Base-by-base conservation (phyloP, 176 grass and related monocot species). In the Melocanna baccifera region DNA sequence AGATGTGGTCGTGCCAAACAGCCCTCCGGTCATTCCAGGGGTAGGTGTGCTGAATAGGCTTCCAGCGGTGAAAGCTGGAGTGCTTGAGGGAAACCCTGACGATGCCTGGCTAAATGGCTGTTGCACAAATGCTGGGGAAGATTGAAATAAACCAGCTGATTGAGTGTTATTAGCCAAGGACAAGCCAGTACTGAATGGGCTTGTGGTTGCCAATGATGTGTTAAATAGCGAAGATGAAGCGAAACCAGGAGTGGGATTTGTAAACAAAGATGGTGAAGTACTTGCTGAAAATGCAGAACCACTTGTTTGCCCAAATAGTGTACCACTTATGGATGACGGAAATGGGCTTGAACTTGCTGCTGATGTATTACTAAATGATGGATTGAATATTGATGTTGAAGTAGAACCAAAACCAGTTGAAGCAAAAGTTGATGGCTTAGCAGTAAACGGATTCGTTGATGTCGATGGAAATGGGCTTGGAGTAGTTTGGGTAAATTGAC, bases 61-160 rank as follows among this genome's bases (percentile, higher is more conserved):
- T 68, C 67, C 79, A 20, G 88, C 76, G 37, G 77, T 84, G 79
- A 97, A 97, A 86, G 91, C 75, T 43, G 89, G 69, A 48, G 78
- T 86, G 51, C 53, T 84, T 71, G 75, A 75, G 69, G 84, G 68
- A 76, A 89, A 94, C 29, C 87, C 87, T 39, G 79, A 63, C 34
- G 75, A 80, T 71, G 88, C 79, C 70, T 90, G 87, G 53, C 73
- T 80, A 66, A 90, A 90, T 22, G 87, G 63, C 28, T 68, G 82
- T 71, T 83, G 88, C 39, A 25, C 61, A 77, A 88, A 91, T 28
- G 91, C 42, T 52, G 88, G 71, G 41, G 91, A 77, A 20, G 94
- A 75, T 46, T 77, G 73, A 85, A 94, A 91, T 37, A 91, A 56
- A 62, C 92, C 92, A 41, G 85, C 87, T 74, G 95, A 72, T 86